phyloP scores from a whole-genome alignment of 2,329 filamentous ascomycete genomes.

The Rutstroemia sp. region DNA sequence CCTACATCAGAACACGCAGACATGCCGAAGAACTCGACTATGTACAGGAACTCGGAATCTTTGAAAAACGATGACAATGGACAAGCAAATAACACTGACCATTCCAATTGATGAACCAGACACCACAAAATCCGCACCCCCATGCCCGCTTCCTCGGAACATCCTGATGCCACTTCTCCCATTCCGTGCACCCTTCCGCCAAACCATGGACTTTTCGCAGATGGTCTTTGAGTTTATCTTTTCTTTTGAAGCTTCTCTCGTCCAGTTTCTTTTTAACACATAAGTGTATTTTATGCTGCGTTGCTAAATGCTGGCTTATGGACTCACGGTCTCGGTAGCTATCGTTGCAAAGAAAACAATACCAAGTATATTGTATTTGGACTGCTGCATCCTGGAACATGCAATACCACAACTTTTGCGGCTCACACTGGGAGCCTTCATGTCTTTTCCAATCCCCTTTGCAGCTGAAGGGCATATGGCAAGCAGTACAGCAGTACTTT shows the following conservation, averaged over 20 bases:
- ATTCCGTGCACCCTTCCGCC: constrained; percentile 7
- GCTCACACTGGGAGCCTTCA: constrained; percentile 18
- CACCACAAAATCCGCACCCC: constrained; percentile 23
- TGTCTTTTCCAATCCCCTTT: constrained; percentile 24
- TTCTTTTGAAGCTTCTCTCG: constrained; percentile 13
- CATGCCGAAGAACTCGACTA: background rate
- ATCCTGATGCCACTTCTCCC: constrained; percentile 18
- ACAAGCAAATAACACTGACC: constrained; percentile 11
- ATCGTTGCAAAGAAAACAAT: constrained; percentile 15
- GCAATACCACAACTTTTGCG: constrained; percentile 19
- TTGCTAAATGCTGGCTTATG: constrained; percentile 13
- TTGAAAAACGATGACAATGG: no score
- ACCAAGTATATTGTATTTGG: constrained; percentile 7
- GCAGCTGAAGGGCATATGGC: constrained; percentile 12
- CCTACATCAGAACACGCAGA: no score
- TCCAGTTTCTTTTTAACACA: constrained; percentile 11
- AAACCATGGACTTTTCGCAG: constrained; percentile 17
- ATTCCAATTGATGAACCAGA: constrained; percentile 17
- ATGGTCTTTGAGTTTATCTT: constrained; percentile 22
- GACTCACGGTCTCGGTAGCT: constrained; percentile 5
- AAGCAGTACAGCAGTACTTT: constrained; percentile 18
- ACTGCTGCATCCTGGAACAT: constrained; percentile 12
- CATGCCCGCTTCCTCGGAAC: constrained; percentile 17
- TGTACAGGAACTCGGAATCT: no score
- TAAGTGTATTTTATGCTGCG: constrained; percentile 14